Evolutionary conservation across 768 basidiomycete species (phyloP).

Genomic region (Panus rudis): DNA sequence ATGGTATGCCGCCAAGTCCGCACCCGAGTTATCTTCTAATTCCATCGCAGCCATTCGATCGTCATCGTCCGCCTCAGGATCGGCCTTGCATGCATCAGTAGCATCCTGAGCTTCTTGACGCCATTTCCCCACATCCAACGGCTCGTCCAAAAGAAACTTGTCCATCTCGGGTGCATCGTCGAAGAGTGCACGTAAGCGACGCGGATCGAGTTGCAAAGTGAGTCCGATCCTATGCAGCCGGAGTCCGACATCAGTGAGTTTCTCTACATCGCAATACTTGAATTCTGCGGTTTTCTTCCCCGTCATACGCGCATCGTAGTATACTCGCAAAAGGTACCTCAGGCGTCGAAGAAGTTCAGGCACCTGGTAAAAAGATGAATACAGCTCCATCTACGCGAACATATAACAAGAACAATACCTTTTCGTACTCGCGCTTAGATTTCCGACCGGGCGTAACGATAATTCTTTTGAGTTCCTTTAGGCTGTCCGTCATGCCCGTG

Average conservation of each 20-base stretch:
- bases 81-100: conserved; percentile 13
- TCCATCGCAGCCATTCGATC: conserved; percentile 15
- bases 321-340: conserved; percentile 21
- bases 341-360: conserved; percentile 19
- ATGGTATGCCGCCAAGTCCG: conserved; percentile 19
- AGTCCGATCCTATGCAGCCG: conserved; percentile 21
- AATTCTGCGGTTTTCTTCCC: conserved; percentile 14
- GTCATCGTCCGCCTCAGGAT: conserved; percentile 20
- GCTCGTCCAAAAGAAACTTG: conserved; percentile 20
- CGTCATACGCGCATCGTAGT: conserved; percentile 16
- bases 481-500: conserved; percentile 18
- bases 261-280: conserved; percentile 21
- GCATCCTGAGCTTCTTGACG: conserved; percentile 13
- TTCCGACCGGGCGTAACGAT: conserved; percentile 10
- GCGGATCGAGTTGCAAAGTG: conserved; percentile 18
- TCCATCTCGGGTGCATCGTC: conserved; percentile 17
- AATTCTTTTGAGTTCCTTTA: conserved; percentile 10
- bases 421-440: conserved; percentile 9
- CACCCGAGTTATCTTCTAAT: conserved; percentile 12
- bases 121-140: conserved; percentile 22
- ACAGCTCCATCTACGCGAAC: background rate
- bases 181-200: conserved; percentile 17
- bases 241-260: conserved; percentile 18
- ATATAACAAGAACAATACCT: no score
- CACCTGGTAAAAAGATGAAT: conserved; percentile 12